phyloP scores from a whole-genome alignment of 1,284 basidiomycete genomes.

The Rhodotorula sp. region DNA sequence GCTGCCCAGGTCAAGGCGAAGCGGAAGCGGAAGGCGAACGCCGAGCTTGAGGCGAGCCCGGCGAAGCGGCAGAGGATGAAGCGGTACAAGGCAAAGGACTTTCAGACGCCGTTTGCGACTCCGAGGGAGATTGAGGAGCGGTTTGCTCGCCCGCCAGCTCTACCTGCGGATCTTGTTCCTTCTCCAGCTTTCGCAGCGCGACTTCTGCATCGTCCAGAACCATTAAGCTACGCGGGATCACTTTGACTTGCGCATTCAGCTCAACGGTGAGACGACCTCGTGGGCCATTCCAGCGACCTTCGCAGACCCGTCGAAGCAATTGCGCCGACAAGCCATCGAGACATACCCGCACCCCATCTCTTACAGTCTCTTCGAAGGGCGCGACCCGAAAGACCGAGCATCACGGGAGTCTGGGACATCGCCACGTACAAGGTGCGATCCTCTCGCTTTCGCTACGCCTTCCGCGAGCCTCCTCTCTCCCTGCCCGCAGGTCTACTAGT shows the following conservation, averaged over 20 bases:
- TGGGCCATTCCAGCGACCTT: slow-evolving; percentile 26
- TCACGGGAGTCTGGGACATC: slow-evolving; percentile 18
- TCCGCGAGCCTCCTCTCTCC: not conserved
- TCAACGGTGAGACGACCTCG: slow-evolving; percentile 14
- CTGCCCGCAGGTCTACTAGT: not conserved
- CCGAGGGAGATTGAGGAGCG: not conserved
- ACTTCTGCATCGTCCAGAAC: slow-evolving; percentile 31
- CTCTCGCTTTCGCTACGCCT: not conserved
- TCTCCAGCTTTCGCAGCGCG: slow-evolving; percentile 12
- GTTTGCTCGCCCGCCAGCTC: not conserved
- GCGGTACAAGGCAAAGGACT: not conserved
- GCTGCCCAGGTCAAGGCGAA: not conserved
- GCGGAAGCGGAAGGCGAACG: not conserved
- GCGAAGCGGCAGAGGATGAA: not conserved
- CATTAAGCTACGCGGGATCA: slow-evolving; percentile 27
- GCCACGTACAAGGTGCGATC: slow-evolving; percentile 18
- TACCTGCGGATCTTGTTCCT: not conserved
- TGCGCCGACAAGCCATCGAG: slow-evolving; percentile 11
- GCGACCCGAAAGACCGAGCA: not conserved
- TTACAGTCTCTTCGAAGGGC: slow-evolving; percentile 24
- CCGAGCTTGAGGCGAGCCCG: not conserved
- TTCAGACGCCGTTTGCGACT: not conserved
- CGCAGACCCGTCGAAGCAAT: not conserved
- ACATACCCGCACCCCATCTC: slow-evolving; percentile 14
- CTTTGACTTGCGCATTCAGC: slow-evolving; percentile 29